A percentile compares a stretch with the other conserved stretches of the same genome.
These are phyloP conservation scores for Aspergillus sp. DNA, from an alignment of 2,329 filamentous ascomycete species.

Conservation along the genomic window DNA sequence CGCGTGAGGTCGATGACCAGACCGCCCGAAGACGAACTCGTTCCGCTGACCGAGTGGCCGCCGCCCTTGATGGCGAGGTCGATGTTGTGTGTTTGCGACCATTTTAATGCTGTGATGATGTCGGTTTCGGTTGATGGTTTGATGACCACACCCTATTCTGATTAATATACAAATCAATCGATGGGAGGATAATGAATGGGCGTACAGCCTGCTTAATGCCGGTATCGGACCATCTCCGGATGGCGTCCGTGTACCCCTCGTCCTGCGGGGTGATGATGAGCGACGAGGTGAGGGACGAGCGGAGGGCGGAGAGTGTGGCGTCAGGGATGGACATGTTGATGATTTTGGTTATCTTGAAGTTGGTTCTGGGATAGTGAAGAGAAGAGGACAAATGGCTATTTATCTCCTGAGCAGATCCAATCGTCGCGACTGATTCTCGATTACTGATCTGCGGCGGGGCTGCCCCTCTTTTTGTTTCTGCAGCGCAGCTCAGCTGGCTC, in stretches of 20 bases:
- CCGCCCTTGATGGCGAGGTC: constrained; percentile 61
- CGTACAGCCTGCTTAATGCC: constrained; percentile 35
- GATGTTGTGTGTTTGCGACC: constrained; percentile 50
- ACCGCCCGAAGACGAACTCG: constrained; percentile 56
- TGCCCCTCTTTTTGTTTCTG: background rate
- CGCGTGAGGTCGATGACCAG: constrained; percentile 60
- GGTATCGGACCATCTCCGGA: constrained; percentile 39
- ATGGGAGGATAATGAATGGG: background rate
- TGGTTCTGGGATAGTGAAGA: background rate
- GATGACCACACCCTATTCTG: constrained; percentile 21
- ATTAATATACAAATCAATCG: background rate
- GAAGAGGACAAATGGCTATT: background rate
- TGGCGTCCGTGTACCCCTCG: constrained; percentile 27
- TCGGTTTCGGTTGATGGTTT: constrained; percentile 17
- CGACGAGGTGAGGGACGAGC: constrained; percentile 20
- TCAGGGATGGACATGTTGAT: constrained; percentile 16
- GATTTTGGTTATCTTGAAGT: background rate
- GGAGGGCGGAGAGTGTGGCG: constrained; percentile 16
- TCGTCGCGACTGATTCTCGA: background rate
- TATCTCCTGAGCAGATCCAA: background rate
- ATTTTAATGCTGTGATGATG: constrained; percentile 27
- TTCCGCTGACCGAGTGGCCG: constrained; percentile 60
- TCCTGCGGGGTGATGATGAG: constrained; percentile 28
- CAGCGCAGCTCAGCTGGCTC: too few relatives aligned
- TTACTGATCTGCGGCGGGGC: background rate